Conservation (phyloP, 2,329 filamentous ascomycete genomes). For the Knufia fluminis region DNA sequence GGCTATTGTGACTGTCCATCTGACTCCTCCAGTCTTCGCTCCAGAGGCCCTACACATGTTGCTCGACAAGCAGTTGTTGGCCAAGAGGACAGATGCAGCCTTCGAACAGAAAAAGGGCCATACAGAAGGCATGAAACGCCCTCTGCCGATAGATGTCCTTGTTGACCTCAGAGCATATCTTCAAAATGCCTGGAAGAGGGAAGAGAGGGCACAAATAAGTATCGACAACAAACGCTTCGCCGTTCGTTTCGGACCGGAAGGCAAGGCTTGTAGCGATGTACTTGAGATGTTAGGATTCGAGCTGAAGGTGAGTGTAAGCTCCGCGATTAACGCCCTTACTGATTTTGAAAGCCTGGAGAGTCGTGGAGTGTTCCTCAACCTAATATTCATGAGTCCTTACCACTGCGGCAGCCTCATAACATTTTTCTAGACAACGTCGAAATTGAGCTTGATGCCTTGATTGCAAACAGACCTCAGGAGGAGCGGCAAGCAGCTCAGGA, state of each 20-base stretch:
- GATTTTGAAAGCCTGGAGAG: conserved; percentile 23
- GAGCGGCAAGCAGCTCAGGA: conserved; percentile 25
- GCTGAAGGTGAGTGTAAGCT: conserved; percentile 30
- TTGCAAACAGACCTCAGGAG: conserved; percentile 34
- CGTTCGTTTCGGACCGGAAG: conserved; percentile 52
- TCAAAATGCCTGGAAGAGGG: conserved; percentile 45
- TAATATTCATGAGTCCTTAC: conserved; percentile 26
- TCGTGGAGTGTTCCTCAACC: conserved; percentile 37
- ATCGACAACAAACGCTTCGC: conserved; percentile 55
- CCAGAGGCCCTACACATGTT: conserved; percentile 42
- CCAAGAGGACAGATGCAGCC: conserved; percentile 46
- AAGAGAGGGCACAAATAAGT: conserved; percentile 38
- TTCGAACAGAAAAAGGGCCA: conserved; percentile 24
- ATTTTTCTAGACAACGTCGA: conserved; percentile 52
- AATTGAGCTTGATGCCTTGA: conserved; percentile 47
- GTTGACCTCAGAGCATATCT: conserved; percentile 52
- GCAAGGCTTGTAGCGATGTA: conserved; percentile 44
- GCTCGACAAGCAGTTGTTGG: conserved; percentile 44
- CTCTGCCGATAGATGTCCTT: conserved; percentile 46
- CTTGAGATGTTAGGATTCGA: conserved; percentile 51
- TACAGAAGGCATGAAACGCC: conserved; percentile 40
- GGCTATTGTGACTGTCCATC: conserved; percentile 42
- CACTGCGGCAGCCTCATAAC: conserved; percentile 33
- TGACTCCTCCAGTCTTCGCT: conserved; percentile 45
- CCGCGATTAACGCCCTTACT: conserved; percentile 1